Evolutionary conservation across 2,329 filamentous ascomycete species (phyloP), one percentile per base, ranked within the genome.

Genomic region (Cordyceps cateniannulata): DNA sequence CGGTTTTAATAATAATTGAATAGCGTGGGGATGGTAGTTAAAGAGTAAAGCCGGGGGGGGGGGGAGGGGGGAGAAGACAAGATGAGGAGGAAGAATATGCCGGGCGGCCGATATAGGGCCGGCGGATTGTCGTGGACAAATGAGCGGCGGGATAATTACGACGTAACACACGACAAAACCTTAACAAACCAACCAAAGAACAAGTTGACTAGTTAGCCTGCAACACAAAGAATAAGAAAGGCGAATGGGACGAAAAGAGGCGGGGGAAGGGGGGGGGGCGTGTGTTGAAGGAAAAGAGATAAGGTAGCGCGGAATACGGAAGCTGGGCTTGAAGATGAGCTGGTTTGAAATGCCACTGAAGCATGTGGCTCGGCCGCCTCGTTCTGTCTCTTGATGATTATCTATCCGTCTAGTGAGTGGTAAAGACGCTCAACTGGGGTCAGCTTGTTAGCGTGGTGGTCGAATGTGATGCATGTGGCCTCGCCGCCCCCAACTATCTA

Each of bases 101-200:
- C 2, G 32, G 32, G 7, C 9, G 27, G 49, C 58, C 59, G 59
- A 61, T 61, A 56, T 61, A 61, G 59, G 59, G 51, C 59, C 59
- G 59, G 59, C 25, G 59, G 50, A 61, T 61, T 61, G 52, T 61
- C 59, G 59, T 61, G 57, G 16, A 18, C 57, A 59, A 59, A 59
- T 59, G 48, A 59, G 48, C 44, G 35, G 44, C 14, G 49, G 56
- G 57, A 59, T 27, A 32, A 52, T 59, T 59, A 59, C 57, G 55
- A 29, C 45, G 55, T 50, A 50, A 50, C 44, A 49, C 22, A 10
- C 29, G 22, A 53, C 10, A 18, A 40, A 27, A 53, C 16, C 4
- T 18, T 16, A 22, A 10, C 18, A 45, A 45, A 44, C 7, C 7
- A 45, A 45, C n/a, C 9, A 20, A n/a, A 14, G 32, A 35, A 12